These are phyloP conservation scores for Torrubiella hemipterigena DNA, from an alignment of 2,329 filamentous ascomycete species.

Conservation along the genomic window DNA sequence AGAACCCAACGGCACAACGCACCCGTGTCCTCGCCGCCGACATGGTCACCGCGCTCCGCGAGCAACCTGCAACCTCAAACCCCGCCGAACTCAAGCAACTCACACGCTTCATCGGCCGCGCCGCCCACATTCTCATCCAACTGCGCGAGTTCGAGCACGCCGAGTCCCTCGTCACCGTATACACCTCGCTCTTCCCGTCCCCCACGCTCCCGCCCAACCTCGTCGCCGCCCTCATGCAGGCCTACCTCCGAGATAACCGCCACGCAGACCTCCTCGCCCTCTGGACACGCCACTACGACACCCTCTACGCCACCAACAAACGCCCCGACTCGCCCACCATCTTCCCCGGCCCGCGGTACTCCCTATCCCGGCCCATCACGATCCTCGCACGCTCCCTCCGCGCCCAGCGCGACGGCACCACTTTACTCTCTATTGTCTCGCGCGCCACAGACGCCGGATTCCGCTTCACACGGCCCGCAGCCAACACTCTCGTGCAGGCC, in stretches of 20 bases:
- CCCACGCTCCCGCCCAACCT: constrained; percentile 38
- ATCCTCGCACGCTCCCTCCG: constrained; percentile 35
- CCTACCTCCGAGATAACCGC: constrained; percentile 44
- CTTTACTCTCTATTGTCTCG: constrained; percentile 37
- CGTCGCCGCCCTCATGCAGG: constrained; percentile 55
- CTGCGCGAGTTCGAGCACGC: constrained; percentile 38
- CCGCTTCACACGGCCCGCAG: constrained; percentile 60
- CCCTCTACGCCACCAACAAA: constrained; percentile 27
- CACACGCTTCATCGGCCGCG: constrained; percentile 17
- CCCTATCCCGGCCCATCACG: constrained; percentile 35
- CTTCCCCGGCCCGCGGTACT: constrained; percentile 38
- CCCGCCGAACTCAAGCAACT: constrained; percentile 13
- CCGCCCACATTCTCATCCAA: constrained; percentile 20
- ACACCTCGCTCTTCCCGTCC: constrained; percentile 27
- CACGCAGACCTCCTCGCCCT: constrained; percentile 49
- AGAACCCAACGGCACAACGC: constrained; percentile 12
- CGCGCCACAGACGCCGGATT: constrained; percentile 57
- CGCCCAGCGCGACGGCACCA: constrained; percentile 26
- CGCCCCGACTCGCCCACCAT: constrained; percentile 15
- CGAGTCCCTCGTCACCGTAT: constrained; percentile 43
- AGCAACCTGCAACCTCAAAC: constrained; percentile 5
- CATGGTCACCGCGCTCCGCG: constrained; percentile 17
- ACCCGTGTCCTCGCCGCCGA: constrained; percentile 14
- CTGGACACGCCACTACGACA: constrained; percentile 51
- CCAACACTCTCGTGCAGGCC: constrained; percentile 65